Conservation (phyloP, 495 filamentous ascomycete genomes). For the Xylaria castorea region DNA sequence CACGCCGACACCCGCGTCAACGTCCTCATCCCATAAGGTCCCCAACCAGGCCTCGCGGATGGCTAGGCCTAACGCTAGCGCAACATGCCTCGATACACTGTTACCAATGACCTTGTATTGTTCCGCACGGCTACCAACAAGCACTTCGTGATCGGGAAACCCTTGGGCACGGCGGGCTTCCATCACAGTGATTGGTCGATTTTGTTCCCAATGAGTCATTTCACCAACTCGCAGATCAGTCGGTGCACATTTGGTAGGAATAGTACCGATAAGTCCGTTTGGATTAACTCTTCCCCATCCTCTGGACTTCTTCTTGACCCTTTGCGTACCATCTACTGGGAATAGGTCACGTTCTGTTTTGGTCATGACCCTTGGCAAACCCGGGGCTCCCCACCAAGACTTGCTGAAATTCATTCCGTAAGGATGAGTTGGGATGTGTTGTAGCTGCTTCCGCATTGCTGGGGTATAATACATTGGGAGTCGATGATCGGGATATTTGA, state of each 20-base stretch:
- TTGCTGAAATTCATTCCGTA: conserved; percentile 55
- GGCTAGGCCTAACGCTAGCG: conserved; percentile 65
- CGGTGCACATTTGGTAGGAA: conserved; percentile 56
- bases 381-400: conserved; percentile 41
- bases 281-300: conserved; percentile 62
- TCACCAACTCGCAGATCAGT: conserved; percentile 56
- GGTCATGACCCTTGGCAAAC: conserved; percentile 48
- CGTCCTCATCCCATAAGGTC: conserved; percentile 36
- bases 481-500: conserved; percentile 70
- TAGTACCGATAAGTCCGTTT: conserved; percentile 59
- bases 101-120: conserved; percentile 74
- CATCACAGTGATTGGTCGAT: conserved; percentile 62
- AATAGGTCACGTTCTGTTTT: conserved; percentile 45
- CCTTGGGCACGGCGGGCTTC: conserved; percentile 72
- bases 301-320: conserved; percentile 32
- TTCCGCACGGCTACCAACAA: conserved; percentile 59
- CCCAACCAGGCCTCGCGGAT: conserved; percentile 65
- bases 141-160: conserved; percentile 69
- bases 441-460: conserved; percentile 42
- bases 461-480: conserved; percentile 42
- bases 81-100: conserved; percentile 69
- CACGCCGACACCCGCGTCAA: neutral
- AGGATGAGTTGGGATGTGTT: conserved; percentile 51
- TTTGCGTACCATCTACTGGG: conserved; percentile 24
- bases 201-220: conserved; percentile 66